Evolutionary conservation across 2,329 filamentous ascomycete species (phyloP).

Genomic region (Emergomyces pasteurianus): DNA sequence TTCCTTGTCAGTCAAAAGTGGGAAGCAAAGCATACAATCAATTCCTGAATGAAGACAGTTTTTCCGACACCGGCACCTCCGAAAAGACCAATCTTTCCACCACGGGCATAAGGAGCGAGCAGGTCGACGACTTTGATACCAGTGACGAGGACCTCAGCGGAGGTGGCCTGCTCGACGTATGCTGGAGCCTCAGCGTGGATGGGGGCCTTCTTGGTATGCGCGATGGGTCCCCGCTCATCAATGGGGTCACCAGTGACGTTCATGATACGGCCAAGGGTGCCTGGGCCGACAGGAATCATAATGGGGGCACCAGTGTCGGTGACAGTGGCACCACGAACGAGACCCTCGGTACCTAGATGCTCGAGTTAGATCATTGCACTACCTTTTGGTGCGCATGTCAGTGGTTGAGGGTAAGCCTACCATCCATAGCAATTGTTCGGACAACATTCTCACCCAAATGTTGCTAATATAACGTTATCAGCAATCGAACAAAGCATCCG

Average conservation of each 20-base stretch:
- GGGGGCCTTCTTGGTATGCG: constrained; percentile 71
- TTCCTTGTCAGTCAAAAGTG: neutral
- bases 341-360: constrained; percentile 85
- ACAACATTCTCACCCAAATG: constrained; percentile 99
- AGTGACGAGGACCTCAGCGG: constrained; percentile 91
- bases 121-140: constrained; percentile 99
- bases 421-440: constrained; percentile 99
- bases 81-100: constrained; percentile 99
- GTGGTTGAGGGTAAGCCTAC: constrained; percentile 42
- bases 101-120: constrained; percentile 97
- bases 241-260: constrained; percentile 99
- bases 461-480: constrained; percentile 53
- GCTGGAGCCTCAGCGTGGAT: constrained; percentile 90
- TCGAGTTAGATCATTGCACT: constrained; percentile 6
- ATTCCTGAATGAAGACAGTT: constrained; percentile 99
- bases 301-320: constrained; percentile 89
- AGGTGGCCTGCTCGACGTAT: constrained; percentile 93
- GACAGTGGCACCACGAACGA: constrained; percentile 79
- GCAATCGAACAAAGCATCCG: constrained; percentile 3
- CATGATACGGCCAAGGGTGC: constrained; percentile 96
- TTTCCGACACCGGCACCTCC: constrained; percentile 99
- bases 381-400: neutral
- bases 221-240: constrained; percentile 97
- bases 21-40: constrained; percentile 55
- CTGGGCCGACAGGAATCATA: constrained; percentile 87